phyloP scores from a whole-genome alignment of 2,329 filamentous ascomycete species.

The Amauroascus verrucosus region DNA sequence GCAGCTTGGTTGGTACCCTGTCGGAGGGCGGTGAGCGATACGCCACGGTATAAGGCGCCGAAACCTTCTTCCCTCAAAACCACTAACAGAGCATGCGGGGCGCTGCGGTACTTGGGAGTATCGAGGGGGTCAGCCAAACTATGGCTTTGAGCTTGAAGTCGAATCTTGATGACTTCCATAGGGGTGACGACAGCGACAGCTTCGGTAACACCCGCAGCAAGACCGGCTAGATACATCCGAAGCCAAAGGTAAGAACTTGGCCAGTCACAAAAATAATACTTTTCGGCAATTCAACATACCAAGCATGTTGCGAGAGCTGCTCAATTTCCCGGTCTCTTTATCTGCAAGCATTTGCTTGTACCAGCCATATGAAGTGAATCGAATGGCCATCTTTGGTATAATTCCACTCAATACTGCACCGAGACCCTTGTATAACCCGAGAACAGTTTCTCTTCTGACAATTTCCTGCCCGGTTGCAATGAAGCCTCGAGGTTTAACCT shows the following conservation, averaged over 20 bases:
- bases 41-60: conserved; percentile 81
- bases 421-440: conserved; percentile 96
- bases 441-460: conserved; percentile 75
- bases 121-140: conserved; percentile 95
- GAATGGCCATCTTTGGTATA: conserved; percentile 97
- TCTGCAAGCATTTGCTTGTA: conserved; percentile 80
- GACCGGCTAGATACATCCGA: conserved; percentile 51
- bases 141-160: conserved; percentile 95
- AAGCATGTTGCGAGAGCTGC: conserved; percentile 61
- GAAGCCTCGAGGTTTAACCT: conserved; percentile 74
- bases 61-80: conserved; percentile 85
- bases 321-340: conserved; percentile 55
- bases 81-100: conserved; percentile 71
- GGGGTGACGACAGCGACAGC: conserved; percentile 92
- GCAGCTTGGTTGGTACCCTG: conserved; percentile 97
- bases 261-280: neutral
- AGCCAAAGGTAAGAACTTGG: neutral
- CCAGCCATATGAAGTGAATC: conserved; percentile 92
- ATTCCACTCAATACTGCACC: conserved; percentile 93
- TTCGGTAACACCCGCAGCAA: conserved; percentile 89
- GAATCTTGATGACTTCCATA: conserved; percentile 99
- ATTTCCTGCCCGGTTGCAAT: conserved; percentile 77
- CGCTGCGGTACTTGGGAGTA: conserved; percentile 93
- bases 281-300: conserved; percentile 33
- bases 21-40: conserved; percentile 81